Conservation (phyloP, 208 protist genomes). For the Crithidia sp. region DNA sequence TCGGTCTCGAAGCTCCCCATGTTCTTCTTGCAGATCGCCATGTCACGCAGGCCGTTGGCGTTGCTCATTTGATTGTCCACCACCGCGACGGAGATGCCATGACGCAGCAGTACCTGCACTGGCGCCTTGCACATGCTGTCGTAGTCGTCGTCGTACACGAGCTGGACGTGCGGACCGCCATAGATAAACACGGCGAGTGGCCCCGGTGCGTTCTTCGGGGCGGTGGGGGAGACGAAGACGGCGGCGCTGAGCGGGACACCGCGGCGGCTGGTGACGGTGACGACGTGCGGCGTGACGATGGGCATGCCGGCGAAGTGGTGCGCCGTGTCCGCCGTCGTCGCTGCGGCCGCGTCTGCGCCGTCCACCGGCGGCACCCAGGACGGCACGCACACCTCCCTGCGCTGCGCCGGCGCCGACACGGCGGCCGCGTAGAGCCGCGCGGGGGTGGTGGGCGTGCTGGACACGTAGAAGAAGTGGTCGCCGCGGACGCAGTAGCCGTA, state of each 20-base stretch:
- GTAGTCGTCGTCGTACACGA: constrained; percentile 76
- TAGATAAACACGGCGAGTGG: constrained; percentile 89
- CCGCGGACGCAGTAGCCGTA: constrained; percentile 53
- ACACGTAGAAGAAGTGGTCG: constrained; percentile 56
- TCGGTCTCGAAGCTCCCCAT: constrained; percentile 87
- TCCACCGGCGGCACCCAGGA: constrained; percentile 15
- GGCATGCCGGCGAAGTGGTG: constrained; percentile 28
- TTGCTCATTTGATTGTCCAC: constrained; percentile 90
- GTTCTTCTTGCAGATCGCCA: constrained; percentile 85
- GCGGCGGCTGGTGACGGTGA: constrained; percentile 69
- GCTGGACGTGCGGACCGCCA: constrained; percentile 87
- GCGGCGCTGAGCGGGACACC: constrained; percentile 71
- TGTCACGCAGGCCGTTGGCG: constrained; percentile 75
- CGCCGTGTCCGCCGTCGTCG: constrained; percentile 3
- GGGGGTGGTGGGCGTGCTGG: constrained; percentile 47
- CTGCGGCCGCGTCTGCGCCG: constrained; percentile 3
- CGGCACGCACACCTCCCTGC: constrained; percentile 12
- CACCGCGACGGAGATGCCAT: constrained; percentile 81
- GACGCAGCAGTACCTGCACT: constrained; percentile 69
- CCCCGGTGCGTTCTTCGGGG: constrained; percentile 15
- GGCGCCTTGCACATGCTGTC: constrained; percentile 42
- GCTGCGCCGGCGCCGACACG: constrained; percentile 25
- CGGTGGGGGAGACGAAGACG: constrained; percentile 61
- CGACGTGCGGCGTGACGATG: constrained; percentile 49
- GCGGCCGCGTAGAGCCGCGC: constrained; percentile 46